Evolutionary conservation across 1,139 yeast genomes (phyloP), one percentile per base, ranked within the genome.

Genomic region (Kurtzmaniella quercitrusa): DNA sequence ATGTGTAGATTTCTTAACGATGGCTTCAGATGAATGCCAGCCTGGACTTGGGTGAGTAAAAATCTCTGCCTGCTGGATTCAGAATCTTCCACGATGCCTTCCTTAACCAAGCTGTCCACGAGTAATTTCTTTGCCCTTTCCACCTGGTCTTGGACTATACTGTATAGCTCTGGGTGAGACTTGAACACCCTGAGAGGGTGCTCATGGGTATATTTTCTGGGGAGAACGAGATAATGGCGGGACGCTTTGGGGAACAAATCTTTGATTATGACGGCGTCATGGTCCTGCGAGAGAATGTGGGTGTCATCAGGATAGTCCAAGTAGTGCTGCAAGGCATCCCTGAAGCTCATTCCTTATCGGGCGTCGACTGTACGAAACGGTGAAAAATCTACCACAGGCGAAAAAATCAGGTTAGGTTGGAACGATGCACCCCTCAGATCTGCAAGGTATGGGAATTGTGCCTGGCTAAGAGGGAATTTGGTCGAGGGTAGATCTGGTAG

Each of bases 21-120:
- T 1, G 95, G 95, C 1, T 75, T 73, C 2, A 85, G 65, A 60
- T 87, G 95, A 18, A 86, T 73, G 0, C 95, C 94, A 2, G 72
- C 74, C 47, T 66, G 66, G n/a, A 86, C 65, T 46, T 71, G 75
- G 0, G 56, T 52, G 9, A 63, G 62, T 21, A 62, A 54, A 40
- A 67, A 65, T 24, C 56, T 54, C 12, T 46, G 41, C 16, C 46
- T 38, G 34, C 18, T 12, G 19, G 41, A 42, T 38, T 42, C 36
- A 19, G 47, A 47, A 3, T 49, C 34, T 8, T 42, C 37, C 5
- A 60, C 42, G 10, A 52, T 42, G 1, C 53, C 51, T 17, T 47
- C 78, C 10, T 51, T 23, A 39, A 55, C 41, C 39, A 81, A 63
- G 34, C 67, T 65, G 1, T 67, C 63, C 3, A 63, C 59, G 1